Conservation (phyloP, 768 basidiomycete species). For the Candolleomyces aberdarensis region DNA sequence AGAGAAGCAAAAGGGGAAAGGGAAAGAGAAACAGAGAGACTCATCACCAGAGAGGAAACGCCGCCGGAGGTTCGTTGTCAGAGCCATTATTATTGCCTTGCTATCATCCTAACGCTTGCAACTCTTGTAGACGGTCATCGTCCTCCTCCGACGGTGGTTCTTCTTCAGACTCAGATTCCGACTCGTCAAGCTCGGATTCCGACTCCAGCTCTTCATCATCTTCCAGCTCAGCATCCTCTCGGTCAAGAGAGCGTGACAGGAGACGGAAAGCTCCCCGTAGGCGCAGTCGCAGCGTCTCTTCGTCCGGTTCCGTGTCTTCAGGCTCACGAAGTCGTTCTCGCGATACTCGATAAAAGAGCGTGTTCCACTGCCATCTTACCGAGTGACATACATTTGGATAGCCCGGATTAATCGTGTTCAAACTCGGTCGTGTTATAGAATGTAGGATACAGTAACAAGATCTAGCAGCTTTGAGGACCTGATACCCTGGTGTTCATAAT, state of each 20-base stretch:
- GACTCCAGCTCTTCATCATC: conserved; percentile 36
- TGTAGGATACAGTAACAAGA: neutral
- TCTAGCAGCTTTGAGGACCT: neutral
- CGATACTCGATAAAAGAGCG: neutral
- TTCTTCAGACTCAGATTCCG: conserved; percentile 38
- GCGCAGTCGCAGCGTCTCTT: conserved; percentile 14
- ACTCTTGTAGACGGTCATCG: conserved; percentile 9
- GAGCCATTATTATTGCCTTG: neutral
- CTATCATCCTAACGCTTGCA: neutral
- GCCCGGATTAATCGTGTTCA: no score
- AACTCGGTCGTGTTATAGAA: neutral
- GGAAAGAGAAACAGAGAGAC: conserved; percentile 30
- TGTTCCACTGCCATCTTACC: neutral
- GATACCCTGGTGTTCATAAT: conserved; percentile 79
- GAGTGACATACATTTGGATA: neutral
- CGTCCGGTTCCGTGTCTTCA: neutral
- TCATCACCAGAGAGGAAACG: conserved; percentile 36
- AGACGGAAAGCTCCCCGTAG: conserved; percentile 7
- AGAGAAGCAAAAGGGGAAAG: conserved; percentile 23
- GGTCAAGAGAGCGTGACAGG: conserved; percentile 11
- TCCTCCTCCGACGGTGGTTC: conserved; percentile 33
- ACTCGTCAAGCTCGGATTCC: conserved; percentile 40
- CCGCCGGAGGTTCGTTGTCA: conserved; percentile 2
- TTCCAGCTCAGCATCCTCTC: conserved; percentile 32
- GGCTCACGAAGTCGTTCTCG: conserved; percentile 3